These are phyloP conservation scores for Jamesozyma gamospora DNA, from an alignment of 805 yeast species.

Conservation along the genomic window DNA sequence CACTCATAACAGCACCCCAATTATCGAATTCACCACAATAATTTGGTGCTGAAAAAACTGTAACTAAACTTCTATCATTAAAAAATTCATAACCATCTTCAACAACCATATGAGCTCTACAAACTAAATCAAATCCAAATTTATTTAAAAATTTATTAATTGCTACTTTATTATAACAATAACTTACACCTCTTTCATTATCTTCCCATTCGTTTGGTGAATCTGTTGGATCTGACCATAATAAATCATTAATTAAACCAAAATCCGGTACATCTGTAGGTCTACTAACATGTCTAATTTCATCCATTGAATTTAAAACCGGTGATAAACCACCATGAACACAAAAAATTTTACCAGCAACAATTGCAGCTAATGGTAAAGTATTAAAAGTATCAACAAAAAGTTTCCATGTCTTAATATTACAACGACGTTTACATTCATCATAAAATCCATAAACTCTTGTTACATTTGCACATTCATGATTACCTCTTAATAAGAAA, in stretches of 20 bases:
- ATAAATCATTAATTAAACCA: conserved; percentile 65
- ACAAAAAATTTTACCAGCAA: conserved; percentile 89
- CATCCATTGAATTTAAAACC: conserved; percentile 50
- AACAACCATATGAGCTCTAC: conserved; percentile 83
- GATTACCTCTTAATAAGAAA: conserved; percentile 87
- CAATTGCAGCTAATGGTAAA: conserved; percentile 89
- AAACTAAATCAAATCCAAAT: conserved; percentile 67
- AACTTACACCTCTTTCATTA: conserved; percentile 77
- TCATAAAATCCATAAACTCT: conserved; percentile 96
- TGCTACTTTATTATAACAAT: conserved; percentile 62
- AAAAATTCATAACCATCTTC: conserved; percentile 84
- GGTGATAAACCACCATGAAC: conserved; percentile 83
- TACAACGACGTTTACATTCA: conserved; percentile 91
- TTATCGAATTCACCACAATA: conserved; percentile 51
- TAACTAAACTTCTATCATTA: conserved; percentile 61
- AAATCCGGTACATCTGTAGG: conserved; percentile 81
- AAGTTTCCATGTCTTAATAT: conserved; percentile 85
- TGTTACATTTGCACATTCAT: conserved; percentile 94
- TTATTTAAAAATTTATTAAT: conserved; percentile 58
- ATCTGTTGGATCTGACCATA: conserved; percentile 77
- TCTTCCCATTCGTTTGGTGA: conserved; percentile 57
- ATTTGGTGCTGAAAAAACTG: conserved; percentile 75
- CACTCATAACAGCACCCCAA: conserved; percentile 98
- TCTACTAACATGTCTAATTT: conserved; percentile 60
- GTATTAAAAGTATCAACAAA: conserved; percentile 94